Percentiles rank a stretch among this genome's conserved stretches.
Conservation (phyloP, 202 grass and related monocot species). For the Digitaria exilis region DNA sequence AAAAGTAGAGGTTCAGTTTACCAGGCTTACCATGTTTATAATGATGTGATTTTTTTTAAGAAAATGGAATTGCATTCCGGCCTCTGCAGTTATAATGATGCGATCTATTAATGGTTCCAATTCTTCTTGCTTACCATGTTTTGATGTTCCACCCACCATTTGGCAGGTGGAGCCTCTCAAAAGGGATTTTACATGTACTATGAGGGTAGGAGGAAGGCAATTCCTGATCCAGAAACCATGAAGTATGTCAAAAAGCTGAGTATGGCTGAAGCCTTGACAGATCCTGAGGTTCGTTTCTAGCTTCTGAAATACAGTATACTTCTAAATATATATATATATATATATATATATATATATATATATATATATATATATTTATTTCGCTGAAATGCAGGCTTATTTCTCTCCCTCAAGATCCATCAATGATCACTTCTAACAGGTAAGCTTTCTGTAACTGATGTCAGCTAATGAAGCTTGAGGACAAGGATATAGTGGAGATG, state of each 20-base stretch:
- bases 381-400: background rate
- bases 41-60: too few relatives aligned
- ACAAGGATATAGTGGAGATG: conserved; percentile 87
- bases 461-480: conserved; percentile 70
- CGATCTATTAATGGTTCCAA: too few relatives aligned
- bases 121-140: too few relatives aligned
- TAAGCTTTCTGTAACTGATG: background rate
- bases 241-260: conserved; percentile 75
- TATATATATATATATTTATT: too few relatives aligned
- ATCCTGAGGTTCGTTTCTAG: conserved; percentile 58
- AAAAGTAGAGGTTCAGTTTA: conserved; percentile 57
- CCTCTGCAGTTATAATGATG: too few relatives aligned
- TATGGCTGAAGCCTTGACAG: conserved; percentile 55
- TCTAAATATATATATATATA: too few relatives aligned
- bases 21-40: too few relatives aligned
- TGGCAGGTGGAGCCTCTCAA: too few relatives aligned
- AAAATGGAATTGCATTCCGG: too few relatives aligned
- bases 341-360: too few relatives aligned
- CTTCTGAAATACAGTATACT: conserved; percentile 1
- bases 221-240: conserved; percentile 77
- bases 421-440: background rate
- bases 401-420: background rate
- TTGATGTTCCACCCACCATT: background rate
- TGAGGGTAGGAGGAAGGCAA: conserved; percentile 83
- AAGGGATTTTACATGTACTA: conserved; percentile 96